These are phyloP conservation scores for Hibiscus syriacus DNA, from an alignment of 345 rosid species.

Conservation along the genomic window DNA sequence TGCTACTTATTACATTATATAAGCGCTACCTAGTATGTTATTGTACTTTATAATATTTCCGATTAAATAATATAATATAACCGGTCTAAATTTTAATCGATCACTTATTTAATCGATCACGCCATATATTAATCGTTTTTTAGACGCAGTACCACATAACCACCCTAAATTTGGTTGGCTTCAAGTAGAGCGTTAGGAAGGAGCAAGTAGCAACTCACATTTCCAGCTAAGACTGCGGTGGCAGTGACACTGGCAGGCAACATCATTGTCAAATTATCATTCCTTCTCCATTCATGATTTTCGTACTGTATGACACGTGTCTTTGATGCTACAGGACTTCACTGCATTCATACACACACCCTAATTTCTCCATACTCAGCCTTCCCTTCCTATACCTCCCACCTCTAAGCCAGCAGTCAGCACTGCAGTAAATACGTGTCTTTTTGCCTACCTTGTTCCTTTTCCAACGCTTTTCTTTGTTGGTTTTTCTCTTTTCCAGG, in stretches of 20 bases:
- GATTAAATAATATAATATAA: too few relatives aligned
- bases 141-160: too few relatives aligned
- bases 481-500: background rate
- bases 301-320: background rate
- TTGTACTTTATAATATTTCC: too few relatives aligned
- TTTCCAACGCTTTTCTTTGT: background rate
- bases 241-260: conserved; percentile 25
- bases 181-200: background rate
- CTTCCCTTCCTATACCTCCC: background rate
- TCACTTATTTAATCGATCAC: too few relatives aligned
- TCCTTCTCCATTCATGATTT: conserved; percentile 10
- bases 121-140: too few relatives aligned
- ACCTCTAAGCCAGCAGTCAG: background rate
- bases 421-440: background rate
- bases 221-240: conserved; percentile 29
- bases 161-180: background rate
- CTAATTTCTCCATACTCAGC: background rate
- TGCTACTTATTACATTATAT: too few relatives aligned
- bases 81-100: too few relatives aligned
- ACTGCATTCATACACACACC: background rate
- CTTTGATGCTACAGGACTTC: background rate
- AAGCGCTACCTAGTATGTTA: too few relatives aligned
- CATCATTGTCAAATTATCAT: conserved; percentile 12
- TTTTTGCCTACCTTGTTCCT: background rate
- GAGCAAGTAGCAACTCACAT: background rate